phyloP scores from a whole-genome alignment of 108 stramenopile species.

The Poteriospumella lacustris region DNA sequence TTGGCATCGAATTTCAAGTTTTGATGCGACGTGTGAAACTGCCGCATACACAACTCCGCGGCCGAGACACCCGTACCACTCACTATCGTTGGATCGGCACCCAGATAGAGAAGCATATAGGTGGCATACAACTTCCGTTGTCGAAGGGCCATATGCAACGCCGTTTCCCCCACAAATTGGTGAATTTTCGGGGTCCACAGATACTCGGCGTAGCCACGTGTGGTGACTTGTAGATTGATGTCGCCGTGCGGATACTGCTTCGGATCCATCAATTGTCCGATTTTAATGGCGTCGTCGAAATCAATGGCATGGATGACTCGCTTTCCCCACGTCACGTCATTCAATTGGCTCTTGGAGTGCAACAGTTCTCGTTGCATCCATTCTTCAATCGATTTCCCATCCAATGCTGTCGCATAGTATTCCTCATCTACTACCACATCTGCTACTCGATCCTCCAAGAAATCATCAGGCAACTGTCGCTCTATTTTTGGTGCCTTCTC shows the following conservation, averaged over 20 bases:
- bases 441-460: too few relatives aligned
- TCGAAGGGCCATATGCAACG: neutral
- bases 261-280: neutral
- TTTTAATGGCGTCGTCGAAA: neutral
- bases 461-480: too few relatives aligned
- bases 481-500: too few relatives aligned
- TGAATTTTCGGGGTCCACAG: neutral
- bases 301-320: conserved; percentile 3
- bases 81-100: neutral
- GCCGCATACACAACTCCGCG: neutral
- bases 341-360: neutral
- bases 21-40: neutral
- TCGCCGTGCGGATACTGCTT: neutral
- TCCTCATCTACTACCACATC: too few relatives aligned
- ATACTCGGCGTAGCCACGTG: neutral
- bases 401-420: too few relatives aligned
- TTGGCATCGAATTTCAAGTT: neutral
- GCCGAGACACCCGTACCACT: neutral
- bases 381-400: too few relatives aligned
- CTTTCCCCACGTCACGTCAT: neutral
- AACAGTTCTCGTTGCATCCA: neutral
- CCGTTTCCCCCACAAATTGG: neutral
- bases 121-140: neutral
- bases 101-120: neutral
- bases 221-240: neutral